Percentiles rank a stretch among this genome's conserved stretches.
These are phyloP conservation scores for Colletotrichum falcatum DNA, from an alignment of 2,329 filamentous ascomycete genomes.

Conservation along the genomic window DNA sequence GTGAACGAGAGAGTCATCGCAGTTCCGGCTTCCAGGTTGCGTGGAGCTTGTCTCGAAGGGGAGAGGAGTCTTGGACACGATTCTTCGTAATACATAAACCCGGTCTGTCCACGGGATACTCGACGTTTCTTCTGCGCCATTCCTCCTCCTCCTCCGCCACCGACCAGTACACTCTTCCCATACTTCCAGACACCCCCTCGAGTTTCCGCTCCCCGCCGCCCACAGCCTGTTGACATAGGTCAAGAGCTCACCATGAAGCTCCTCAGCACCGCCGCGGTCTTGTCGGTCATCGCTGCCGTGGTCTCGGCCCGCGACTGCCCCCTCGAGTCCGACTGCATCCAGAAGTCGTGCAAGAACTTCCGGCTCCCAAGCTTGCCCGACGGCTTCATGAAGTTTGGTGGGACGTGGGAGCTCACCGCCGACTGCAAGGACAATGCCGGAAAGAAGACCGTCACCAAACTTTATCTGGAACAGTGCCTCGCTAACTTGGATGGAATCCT, in stretches of 20 bases:
- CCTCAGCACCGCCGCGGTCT: background rate
- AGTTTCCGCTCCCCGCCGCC: background rate
- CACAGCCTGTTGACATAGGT: too few relatives aligned
- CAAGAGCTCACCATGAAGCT: background rate
- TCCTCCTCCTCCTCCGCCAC: too few relatives aligned
- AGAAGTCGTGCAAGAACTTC: constrained; percentile 16
- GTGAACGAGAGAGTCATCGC: background rate
- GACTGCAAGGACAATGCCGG: constrained; percentile 18
- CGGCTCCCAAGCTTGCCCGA: background rate
- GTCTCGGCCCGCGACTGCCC: constrained; percentile 10
- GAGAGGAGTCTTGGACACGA: too few relatives aligned
- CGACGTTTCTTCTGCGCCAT: background rate
- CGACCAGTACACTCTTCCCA: background rate
- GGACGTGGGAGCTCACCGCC: background rate
- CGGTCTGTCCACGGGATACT: too few relatives aligned
- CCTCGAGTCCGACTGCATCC: constrained; percentile 10
- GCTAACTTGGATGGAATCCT: constrained; percentile 10
- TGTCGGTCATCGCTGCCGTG: background rate
- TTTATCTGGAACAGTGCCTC: constrained; percentile 7
- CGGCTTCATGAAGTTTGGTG: too few relatives aligned
- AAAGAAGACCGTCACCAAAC: background rate
- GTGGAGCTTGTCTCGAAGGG: background rate
- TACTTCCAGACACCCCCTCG: background rate
- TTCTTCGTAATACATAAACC: background rate
- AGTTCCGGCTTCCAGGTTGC: background rate